Evolutionary conservation across 176 grass and related monocot species (phyloP), one percentile per base, ranked within the genome.

Genomic region (Rhynchospora breviuscula): DNA sequence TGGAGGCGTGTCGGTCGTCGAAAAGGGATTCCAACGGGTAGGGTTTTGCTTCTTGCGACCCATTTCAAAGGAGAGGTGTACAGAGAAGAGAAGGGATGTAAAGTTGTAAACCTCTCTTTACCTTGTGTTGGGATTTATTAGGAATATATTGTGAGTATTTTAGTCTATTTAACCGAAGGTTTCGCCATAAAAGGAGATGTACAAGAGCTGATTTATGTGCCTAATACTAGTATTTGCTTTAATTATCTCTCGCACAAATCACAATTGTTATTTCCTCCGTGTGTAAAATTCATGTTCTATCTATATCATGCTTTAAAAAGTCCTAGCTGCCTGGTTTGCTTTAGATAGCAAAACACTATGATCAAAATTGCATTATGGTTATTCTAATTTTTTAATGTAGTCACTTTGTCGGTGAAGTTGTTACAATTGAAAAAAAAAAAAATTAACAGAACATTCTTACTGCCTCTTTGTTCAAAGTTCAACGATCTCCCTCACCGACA

Each of bases 1-100:
- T 72, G 21, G 84, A 60, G 70, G 33, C n/a, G 53, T 22, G 86
- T 71, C 10, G 61, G 25, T 56, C 19, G 71, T 52, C 59, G 29
- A 13, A 11, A n/a, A 33, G 29, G 44, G 81, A 63, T 23, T 35
- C n/a, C 13, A 43, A 48, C 5, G 15, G 15, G 23, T 33, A 81
- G 19, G 22, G 78, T 66, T 66, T 66, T 12, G 25, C 25, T 33
- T 33, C 26, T 66, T 66, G 2, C 35, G 35, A 66, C 63, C 63
- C 63, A 66, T 66, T 6, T 11, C 31, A 68, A 44, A 43, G 35
- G 65, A 33, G 49, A 29, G 22, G 23, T 56, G 49, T 56, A 56
- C 49, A 47, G 49, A 77, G 23, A 77, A 11, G 48, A 51, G 1
- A 10, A 51, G 48, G 10, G 4, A 40, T 40, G 35, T 40, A 40